Evolutionary conservation across 73 alveolate species (phyloP).

Genomic region (Blepharisma japonicum): DNA sequence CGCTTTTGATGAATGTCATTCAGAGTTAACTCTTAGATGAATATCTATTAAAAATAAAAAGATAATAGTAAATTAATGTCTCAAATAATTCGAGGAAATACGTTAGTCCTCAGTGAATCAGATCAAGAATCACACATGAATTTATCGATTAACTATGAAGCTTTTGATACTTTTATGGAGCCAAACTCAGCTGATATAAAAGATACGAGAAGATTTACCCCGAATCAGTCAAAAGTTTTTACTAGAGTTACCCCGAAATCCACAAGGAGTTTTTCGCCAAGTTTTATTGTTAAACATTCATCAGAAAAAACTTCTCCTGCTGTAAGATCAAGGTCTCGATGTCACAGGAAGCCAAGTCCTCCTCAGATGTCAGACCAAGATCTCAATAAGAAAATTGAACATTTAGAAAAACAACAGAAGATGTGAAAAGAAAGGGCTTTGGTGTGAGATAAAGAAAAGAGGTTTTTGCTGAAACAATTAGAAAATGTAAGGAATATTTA

Average conservation of each 20-base stretch:
- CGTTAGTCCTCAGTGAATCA: too few relatives aligned
- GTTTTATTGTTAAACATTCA: background rate
- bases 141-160: background rate
- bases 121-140: background rate
- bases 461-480: background rate
- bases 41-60: too few relatives aligned
- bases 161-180: background rate
- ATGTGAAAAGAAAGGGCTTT: constrained; percentile 26
- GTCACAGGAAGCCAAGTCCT: background rate
- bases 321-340: background rate
- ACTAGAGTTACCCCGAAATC: constrained; percentile 17
- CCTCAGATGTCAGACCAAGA: background rate
- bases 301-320: background rate
- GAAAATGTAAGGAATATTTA: constrained; percentile 18
- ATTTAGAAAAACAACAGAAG: constrained; percentile 1
- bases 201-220: constrained; percentile 18
- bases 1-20: too few relatives aligned
- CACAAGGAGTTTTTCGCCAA: background rate
- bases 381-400: background rate
- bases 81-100: too few relatives aligned
- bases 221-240: background rate
- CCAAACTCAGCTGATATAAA: constrained; percentile 1
- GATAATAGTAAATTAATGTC: too few relatives aligned
- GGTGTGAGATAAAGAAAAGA: constrained; percentile 20
- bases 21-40: too few relatives aligned